phyloP scores from a whole-genome alignment of 1,284 basidiomycete species.

The Trichosporon ovoides region DNA sequence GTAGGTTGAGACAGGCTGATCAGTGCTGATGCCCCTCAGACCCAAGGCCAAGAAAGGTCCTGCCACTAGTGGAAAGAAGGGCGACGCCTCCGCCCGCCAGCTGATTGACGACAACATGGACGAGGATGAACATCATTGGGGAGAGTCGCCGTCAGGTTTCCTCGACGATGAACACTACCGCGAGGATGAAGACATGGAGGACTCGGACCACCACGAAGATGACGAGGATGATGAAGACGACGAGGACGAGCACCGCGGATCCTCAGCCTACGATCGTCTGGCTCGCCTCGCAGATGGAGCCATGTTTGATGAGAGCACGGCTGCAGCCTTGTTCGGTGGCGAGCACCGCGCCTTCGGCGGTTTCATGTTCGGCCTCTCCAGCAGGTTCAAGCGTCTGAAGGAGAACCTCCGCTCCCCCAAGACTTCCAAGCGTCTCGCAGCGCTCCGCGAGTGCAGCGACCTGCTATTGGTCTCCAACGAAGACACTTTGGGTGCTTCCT shows the following conservation, averaged over 20 bases:
- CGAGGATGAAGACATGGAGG: constrained; percentile 70
- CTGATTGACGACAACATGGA: constrained; percentile 63
- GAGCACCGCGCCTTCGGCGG: constrained; percentile 61
- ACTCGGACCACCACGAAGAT: constrained; percentile 53
- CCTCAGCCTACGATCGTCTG: constrained; percentile 33
- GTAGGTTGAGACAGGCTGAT: constrained; percentile 18
- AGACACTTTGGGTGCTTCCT: constrained; percentile 82
- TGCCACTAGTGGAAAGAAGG: constrained; percentile 35
- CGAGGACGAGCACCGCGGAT: constrained; percentile 33
- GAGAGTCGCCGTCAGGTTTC: constrained; percentile 27
- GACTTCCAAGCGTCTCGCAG: constrained; percentile 73
- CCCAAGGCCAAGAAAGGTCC: constrained; percentile 31
- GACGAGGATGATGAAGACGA: constrained; percentile 34
- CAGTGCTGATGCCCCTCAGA: constrained; percentile 14
- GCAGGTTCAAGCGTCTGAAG: constrained; percentile 78
- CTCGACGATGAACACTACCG: constrained; percentile 50
- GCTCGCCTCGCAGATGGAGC: constrained; percentile 52
- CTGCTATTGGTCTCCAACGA: constrained; percentile 93
- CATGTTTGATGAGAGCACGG: constrained; percentile 62
- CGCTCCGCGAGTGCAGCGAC: constrained; percentile 91
- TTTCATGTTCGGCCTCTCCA: constrained; percentile 81
- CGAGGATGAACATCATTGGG: constrained; percentile 50
- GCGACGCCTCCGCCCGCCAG: constrained; percentile 50
- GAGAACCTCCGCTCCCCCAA: constrained; percentile 80
- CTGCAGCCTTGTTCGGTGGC: constrained; percentile 60